Conservation (phyloP, 495 filamentous ascomycete species). For the Penicillium coprophilum region DNA sequence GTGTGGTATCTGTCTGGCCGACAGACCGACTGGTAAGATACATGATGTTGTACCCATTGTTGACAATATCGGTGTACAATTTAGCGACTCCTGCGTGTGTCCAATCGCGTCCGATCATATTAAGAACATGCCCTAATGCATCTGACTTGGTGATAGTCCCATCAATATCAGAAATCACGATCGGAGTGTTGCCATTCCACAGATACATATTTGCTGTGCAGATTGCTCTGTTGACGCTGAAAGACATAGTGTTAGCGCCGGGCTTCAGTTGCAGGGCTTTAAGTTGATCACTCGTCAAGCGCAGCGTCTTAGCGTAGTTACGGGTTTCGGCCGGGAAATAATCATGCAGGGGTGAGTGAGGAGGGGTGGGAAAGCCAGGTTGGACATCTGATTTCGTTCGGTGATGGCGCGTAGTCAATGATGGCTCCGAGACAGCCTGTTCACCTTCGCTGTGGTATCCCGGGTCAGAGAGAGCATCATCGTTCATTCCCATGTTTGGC, state of each 20-base stretch:
- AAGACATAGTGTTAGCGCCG: constrained; percentile 88
- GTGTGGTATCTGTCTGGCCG: constrained; percentile 87
- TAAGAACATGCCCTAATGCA: constrained; percentile 93
- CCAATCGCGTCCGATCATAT: constrained; percentile 98
- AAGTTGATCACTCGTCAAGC: constrained; percentile 94
- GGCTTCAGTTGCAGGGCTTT: constrained; percentile 80
- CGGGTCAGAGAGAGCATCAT: constrained; percentile 87
- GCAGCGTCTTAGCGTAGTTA: constrained; percentile 95
- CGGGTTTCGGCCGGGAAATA: constrained; percentile 60
- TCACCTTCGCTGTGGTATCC: constrained; percentile 89
- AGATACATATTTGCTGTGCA: constrained; percentile 90
- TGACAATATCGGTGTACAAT: constrained; percentile 90
- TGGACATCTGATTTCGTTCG: constrained; percentile 68
- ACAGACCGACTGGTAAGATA: constrained; percentile 94
- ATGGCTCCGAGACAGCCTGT: constrained; percentile 37
- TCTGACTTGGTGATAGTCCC: constrained; percentile 99
- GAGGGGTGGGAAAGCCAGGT: constrained; percentile 70
- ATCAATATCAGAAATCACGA: constrained; percentile 98
- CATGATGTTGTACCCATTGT: constrained; percentile 98
- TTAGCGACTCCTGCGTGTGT: constrained; percentile 96
- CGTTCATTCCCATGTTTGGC: constrained; percentile 56
- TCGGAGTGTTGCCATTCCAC: constrained; percentile 84
- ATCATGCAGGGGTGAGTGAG: constrained; percentile 67
- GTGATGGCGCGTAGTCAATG: constrained; percentile 46
- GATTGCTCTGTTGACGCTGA: constrained; percentile 91